These are phyloP conservation scores for Arabis alpina DNA, from an alignment of 345 rosid genomes.

Conservation along the genomic window DNA sequence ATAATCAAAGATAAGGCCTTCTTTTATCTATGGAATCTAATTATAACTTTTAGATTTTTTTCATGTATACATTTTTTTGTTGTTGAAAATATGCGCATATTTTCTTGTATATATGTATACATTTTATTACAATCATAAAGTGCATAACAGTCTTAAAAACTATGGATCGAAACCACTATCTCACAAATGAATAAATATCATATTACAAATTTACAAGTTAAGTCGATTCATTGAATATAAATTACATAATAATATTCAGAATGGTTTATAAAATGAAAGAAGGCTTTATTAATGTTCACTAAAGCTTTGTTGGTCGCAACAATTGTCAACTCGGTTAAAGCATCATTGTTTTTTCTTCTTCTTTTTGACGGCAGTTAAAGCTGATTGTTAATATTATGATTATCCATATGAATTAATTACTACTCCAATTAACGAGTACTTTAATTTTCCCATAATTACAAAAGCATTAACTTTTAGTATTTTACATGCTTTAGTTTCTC, in stretches of 20 bases:
- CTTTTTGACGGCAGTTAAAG: slow-evolving; percentile 12
- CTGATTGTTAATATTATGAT: neutral
- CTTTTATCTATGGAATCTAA: neutral
- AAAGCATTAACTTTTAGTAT: neutral
- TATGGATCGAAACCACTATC: slow-evolving; percentile 7
- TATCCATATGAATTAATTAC: slow-evolving; percentile 1
- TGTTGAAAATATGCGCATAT: no score
- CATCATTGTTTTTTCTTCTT: neutral
- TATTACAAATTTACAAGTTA: neutral
- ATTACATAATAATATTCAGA: neutral
- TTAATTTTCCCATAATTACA: neutral
- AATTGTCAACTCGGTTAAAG: neutral
- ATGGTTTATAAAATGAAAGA: neutral
- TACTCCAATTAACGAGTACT: neutral
- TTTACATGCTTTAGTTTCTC: neutral
- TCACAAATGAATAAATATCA: neutral
- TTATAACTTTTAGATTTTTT: neutral
- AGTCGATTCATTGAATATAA: neutral
- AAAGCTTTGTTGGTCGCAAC: neutral
- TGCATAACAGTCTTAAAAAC: neutral
- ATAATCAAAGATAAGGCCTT: neutral
- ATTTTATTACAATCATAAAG: neutral
- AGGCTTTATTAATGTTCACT: neutral
- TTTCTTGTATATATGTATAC: no score
- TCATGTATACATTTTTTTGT: neutral